Conservation (phyloP, 139 green algal species). For the Klebsormidium nitens region DNA sequence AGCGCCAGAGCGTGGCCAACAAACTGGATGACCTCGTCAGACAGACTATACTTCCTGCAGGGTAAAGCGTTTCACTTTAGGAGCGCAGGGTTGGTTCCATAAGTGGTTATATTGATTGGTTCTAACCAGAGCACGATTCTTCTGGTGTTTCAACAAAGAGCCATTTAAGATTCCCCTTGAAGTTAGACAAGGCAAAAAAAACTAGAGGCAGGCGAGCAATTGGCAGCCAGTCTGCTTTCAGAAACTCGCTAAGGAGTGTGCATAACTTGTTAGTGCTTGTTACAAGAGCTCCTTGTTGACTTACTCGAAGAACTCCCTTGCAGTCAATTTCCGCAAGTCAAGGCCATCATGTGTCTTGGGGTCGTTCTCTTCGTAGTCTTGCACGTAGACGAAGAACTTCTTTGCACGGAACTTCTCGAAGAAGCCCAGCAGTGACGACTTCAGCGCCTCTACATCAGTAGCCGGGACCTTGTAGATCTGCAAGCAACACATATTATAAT, state of each 20-base stretch:
- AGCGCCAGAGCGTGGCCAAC: constrained; percentile 95
- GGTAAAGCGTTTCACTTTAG: too few species aligned
- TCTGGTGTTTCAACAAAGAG: too few species aligned
- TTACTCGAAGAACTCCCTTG: constrained; percentile 63
- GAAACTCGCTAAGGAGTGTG: too few species aligned
- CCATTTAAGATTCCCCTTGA: too few species aligned
- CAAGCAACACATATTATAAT: too few species aligned
- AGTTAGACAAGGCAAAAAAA: constrained; percentile 5
- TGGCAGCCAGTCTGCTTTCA: too few species aligned
- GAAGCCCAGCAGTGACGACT: constrained; percentile 86
- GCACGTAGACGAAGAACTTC: constrained; percentile 92
- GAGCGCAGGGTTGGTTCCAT: too few species aligned
- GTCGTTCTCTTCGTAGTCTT: constrained; percentile 81
- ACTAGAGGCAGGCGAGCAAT: background rate
- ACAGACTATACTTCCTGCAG: constrained; percentile 75
- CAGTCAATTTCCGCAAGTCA: constrained; percentile 78
- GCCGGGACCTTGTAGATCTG: constrained; percentile 70
- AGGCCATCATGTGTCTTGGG: constrained; percentile 76
- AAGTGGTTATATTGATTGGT: too few species aligned
- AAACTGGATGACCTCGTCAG: constrained; percentile 76
- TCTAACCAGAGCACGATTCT: too few species aligned
- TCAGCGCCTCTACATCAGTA: constrained; percentile 88
- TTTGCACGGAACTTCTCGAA: constrained; percentile 94
- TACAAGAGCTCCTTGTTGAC: background rate
- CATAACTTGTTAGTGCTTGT: too few species aligned